phyloP scores from a whole-genome alignment of 306 rosid genomes.

The Lablab purpureus region DNA sequence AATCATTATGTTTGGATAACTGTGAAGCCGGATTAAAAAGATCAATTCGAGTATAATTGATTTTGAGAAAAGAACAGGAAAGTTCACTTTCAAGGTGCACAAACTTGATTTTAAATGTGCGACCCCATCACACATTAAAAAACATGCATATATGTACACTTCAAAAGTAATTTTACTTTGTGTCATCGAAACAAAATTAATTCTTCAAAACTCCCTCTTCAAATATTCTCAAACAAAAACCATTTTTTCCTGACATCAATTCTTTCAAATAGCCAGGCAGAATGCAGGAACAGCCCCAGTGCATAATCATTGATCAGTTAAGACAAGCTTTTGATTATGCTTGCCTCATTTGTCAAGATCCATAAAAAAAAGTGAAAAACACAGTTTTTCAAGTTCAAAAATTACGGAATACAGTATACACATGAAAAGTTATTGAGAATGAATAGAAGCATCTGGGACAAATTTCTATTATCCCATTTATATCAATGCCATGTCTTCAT shows the following conservation, averaged over 20 bases:
- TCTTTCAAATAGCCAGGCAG: conserved; percentile 24
- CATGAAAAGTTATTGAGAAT: background rate
- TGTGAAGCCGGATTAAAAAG: background rate
- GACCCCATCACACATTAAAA: background rate
- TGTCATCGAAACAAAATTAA: background rate
- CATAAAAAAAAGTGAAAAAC: background rate
- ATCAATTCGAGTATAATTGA: background rate
- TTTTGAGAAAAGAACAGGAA: background rate
- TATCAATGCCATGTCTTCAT: conserved; percentile 14
- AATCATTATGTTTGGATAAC: background rate
- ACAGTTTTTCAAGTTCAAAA: background rate
- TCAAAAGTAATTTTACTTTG: background rate
- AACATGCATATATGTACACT: background rate
- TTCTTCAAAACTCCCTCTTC: background rate
- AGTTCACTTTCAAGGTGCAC: background rate
- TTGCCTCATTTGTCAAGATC: conserved; percentile 13
- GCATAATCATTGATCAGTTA: conserved; percentile 15
- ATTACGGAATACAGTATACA: background rate
- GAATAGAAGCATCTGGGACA: background rate
- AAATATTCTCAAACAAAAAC: background rate
- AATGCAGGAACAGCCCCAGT: conserved; percentile 22
- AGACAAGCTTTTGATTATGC: conserved; percentile 20
- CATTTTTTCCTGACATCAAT: background rate
- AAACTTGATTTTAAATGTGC: background rate
- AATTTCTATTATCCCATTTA: conserved; percentile 7